Evolutionary conservation across 1,139 yeast genomes (phyloP).

Genomic region (Yarrowia galli): DNA sequence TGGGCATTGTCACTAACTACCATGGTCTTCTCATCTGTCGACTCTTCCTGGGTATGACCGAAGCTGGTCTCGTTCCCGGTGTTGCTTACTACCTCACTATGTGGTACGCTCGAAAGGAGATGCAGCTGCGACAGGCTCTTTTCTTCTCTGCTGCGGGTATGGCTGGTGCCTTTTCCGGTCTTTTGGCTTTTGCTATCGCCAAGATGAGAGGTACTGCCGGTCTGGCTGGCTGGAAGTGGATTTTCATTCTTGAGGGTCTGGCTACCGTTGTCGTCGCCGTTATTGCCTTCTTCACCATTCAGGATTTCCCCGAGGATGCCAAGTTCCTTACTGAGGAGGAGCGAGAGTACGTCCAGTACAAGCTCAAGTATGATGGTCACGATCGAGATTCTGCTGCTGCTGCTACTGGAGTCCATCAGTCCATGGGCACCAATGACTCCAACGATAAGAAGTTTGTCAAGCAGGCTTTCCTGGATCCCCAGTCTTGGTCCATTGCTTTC

Average conservation of each 20-base stretch:
- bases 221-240: slow-evolving; percentile 65
- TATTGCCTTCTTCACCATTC: slow-evolving; percentile 57
- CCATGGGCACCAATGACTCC: slow-evolving; percentile 12
- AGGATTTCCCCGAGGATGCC: slow-evolving; percentile 59
- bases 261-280: slow-evolving; percentile 60
- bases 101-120: slow-evolving; percentile 51
- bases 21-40: slow-evolving; percentile 64
- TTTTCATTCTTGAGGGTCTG: slow-evolving; percentile 58
- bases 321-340: slow-evolving; percentile 59
- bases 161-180: slow-evolving; percentile 52
- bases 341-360: slow-evolving; percentile 56
- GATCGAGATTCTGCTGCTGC: slow-evolving; percentile 31
- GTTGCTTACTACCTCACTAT: slow-evolving; percentile 46
- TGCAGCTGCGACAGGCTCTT: slow-evolving; percentile 62
- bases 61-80: slow-evolving; percentile 67
- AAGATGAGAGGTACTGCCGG: slow-evolving; percentile 47
- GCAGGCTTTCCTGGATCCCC: slow-evolving; percentile 50
- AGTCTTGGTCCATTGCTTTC: slow-evolving; percentile 42
- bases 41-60: slow-evolving; percentile 64
- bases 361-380: slow-evolving; percentile 51
- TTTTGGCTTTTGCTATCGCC: slow-evolving; percentile 54
- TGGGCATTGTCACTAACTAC: slow-evolving; percentile 63
- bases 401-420: not conserved
- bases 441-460: slow-evolving; percentile 43
- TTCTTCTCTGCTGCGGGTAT: slow-evolving; percentile 56